Percentiles rank a stretch among this genome's conserved stretches.
Conservation (phyloP, 257 asterid genomes). For the Solanum lycopersicoides region DNA sequence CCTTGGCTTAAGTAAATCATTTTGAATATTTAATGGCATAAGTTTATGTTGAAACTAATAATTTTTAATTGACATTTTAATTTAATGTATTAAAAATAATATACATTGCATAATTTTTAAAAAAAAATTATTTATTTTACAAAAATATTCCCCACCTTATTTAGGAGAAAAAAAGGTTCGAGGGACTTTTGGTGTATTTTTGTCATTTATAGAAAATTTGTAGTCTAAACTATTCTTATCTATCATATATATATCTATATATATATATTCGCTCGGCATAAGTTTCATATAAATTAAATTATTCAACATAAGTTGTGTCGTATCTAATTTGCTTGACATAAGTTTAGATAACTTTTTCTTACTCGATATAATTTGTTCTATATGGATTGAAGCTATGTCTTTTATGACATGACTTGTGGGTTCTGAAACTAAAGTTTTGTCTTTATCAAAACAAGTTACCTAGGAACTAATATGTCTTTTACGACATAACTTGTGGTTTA, state of each 20-base stretch:
- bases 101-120: neutral
- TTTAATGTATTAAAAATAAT: neutral
- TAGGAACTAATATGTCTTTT: neutral
- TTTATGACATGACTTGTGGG: neutral
- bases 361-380: accelerated
- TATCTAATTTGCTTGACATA: neutral
- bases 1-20: neutral
- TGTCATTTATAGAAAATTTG: neutral
- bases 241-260: too few species aligned
- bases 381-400: neutral
- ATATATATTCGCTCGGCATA: neutral
- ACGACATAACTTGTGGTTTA: neutral
- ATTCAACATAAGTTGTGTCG: accelerated
- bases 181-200: neutral
- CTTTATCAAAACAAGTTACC: neutral
- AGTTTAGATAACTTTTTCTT: neutral
- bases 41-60: neutral
- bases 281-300: neutral
- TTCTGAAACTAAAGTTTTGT: neutral
- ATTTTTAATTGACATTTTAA: accelerated
- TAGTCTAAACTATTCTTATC: neutral
- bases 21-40: neutral
- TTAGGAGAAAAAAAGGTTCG: neutral
- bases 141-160: neutral
- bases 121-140: too few species aligned